Evolutionary conservation across 2,329 filamentous ascomycete genomes (phyloP), one percentile per base, ranked within the genome.

Genomic region (Beauveria asiatica): DNA sequence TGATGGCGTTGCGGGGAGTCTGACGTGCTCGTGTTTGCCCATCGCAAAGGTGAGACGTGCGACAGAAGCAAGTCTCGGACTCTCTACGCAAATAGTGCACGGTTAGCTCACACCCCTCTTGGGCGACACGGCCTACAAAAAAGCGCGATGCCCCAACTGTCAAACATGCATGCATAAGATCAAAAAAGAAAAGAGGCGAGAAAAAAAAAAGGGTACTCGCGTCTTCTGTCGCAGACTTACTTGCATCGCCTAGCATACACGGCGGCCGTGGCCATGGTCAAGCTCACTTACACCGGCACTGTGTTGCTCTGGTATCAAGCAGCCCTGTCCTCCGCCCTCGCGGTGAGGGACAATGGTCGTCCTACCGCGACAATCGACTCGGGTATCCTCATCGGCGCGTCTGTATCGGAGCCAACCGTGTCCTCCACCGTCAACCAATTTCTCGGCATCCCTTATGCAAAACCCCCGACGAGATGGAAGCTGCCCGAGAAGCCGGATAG

Each of bases 361-460:
- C 57, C 57, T 41, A 52, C 50, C 17, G 57, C 50, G n/a, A 41
- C 42, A 9, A 54, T 60, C 33, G 57, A 60, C 23, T 23, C 57
- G n/a, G 57, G 57, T 3, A 5, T 49, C 9, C 50, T 60, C 21
- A 16, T 60, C 19, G 57, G 57, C 19, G 30, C 50, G 6, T 30
- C 50, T 21, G 21, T 11, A 13, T 52, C 57, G 5, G 23, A 27
- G 6, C 21, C 50, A 13, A 21, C 41, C 5, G 3, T 41, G 13
- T 8, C 50, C 23, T n/a, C 23, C 3, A 50, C 55, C 0, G 66
- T 73, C 21, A 67, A 67, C 23, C 65, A 67, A 10, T 73, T 68
- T 21, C 66, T 72, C 5, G 71, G 70, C 0, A 68, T 73, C 10
- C 70, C 70, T 11, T 73, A 68, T 19, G 71, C 64, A 1, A 64